These are phyloP conservation scores for Penicillium sp. DNA, from an alignment of 2,329 filamentous ascomycete species.

Conservation along the genomic window DNA sequence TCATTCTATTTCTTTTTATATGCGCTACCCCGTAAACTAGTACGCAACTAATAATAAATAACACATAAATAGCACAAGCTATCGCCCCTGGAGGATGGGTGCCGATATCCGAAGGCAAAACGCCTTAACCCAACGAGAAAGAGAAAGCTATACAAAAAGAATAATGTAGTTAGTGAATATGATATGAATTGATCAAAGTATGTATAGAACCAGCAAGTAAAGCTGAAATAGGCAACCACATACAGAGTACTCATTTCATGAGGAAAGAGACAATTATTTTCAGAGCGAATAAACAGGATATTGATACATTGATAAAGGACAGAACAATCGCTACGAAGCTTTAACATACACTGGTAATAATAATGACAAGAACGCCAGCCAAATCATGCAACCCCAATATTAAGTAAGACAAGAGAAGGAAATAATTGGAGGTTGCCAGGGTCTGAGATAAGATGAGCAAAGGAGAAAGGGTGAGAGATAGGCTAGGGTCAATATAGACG, in stretches of 20 bases:
- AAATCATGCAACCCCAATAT: constrained; percentile 7
- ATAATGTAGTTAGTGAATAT: neutral
- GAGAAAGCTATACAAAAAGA: neutral
- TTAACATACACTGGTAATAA: neutral
- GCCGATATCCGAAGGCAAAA: neutral
- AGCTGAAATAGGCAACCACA: neutral
- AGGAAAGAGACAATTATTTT: neutral
- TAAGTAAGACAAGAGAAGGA: constrained; percentile 5
- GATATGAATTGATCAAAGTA: neutral
- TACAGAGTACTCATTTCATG: neutral
- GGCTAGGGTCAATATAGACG: neutral
- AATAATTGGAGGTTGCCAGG: neutral
- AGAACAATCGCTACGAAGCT: neutral
- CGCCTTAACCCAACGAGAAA: neutral
- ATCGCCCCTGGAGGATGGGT: neutral
- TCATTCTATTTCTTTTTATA: neutral
- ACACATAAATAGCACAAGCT: neutral
- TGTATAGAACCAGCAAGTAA: neutral
- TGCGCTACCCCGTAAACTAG: neutral
- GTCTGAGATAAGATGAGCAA: neutral
- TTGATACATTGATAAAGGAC: neutral
- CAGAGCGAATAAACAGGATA: neutral
- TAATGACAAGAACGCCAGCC: constrained; percentile 8
- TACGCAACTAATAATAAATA: neutral
- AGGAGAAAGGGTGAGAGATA: neutral